Conservation (phyloP, 1,284 basidiomycete genomes). For the Melampsora americana region DNA sequence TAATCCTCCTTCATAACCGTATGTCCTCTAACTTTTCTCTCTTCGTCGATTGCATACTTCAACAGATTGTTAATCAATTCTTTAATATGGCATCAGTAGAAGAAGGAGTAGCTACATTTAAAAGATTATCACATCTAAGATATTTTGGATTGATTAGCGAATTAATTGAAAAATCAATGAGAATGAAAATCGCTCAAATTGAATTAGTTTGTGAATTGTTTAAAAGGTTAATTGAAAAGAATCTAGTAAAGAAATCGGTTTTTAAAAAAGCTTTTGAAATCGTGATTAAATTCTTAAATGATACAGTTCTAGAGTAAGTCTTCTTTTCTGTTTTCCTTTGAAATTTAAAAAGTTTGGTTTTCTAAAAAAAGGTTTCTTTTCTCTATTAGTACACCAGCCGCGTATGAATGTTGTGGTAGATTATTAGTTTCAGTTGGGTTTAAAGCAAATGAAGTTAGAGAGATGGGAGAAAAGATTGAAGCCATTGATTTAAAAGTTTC, state of each 20-base stretch:
- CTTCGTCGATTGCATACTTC: too few relatives aligned
- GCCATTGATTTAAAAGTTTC: neutral
- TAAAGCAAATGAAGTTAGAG: constrained; percentile 2
- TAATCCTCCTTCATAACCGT: too few relatives aligned
- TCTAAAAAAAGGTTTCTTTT: neutral
- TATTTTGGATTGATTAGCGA: neutral
- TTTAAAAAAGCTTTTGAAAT: constrained; percentile 17
- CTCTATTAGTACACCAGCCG: constrained; percentile 19
- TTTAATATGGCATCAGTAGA: neutral
- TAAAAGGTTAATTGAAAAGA: neutral
- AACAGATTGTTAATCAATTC: neutral
- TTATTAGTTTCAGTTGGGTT: constrained; percentile 12
- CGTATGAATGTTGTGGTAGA: constrained; percentile 22
- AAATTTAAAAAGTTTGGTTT: neutral
- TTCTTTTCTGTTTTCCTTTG: neutral
- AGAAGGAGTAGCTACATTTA: constrained; percentile 8
- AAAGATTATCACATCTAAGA: neutral
- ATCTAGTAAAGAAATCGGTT: neutral
- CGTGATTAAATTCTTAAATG: constrained; percentile 11
- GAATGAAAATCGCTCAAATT: constrained; percentile 2
- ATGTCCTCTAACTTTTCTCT: too few relatives aligned
- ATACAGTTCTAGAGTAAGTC: constrained; percentile 28
- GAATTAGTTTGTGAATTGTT: neutral
- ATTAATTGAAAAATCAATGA: constrained; percentile 4
- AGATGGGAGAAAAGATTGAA: constrained; percentile 16